Conservation (phyloP, 306 rosid species). For the Elaeagnus macrophylla region DNA sequence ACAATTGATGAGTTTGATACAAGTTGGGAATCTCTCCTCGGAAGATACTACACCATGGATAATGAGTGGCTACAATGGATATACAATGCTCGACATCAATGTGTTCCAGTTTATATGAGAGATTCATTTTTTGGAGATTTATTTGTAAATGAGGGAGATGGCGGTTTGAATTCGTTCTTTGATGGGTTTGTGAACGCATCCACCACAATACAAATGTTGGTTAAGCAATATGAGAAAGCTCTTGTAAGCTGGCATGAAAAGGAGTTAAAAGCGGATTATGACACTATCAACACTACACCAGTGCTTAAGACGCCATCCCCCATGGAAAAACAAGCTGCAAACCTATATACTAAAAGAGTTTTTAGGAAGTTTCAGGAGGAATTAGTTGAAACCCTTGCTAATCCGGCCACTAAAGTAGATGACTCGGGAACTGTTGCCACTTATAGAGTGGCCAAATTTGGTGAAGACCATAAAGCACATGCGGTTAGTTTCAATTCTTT, state of each 20-base stretch:
- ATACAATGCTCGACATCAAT: slow-evolving; percentile 58
- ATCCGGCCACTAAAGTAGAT: slow-evolving; percentile 69
- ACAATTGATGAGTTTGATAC: slow-evolving; percentile 69
- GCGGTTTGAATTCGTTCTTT: slow-evolving; percentile 47
- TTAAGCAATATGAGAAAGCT: slow-evolving; percentile 76
- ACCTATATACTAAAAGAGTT: slow-evolving; percentile 63
- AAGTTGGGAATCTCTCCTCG: slow-evolving; percentile 58
- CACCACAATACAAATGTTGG: slow-evolving; percentile 61
- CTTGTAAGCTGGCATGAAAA: slow-evolving; percentile 63
- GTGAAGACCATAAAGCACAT: slow-evolving; percentile 63
- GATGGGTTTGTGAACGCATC: slow-evolving; percentile 68
- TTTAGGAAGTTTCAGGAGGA: slow-evolving; percentile 84
- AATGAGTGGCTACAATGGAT: slow-evolving; percentile 84
- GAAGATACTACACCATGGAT: slow-evolving; percentile 53
- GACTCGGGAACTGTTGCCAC: slow-evolving; percentile 68
- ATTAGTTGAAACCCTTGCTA: slow-evolving; percentile 83
- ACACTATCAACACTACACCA: slow-evolving; percentile 49
- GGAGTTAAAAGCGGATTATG: slow-evolving; percentile 75
- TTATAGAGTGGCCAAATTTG: slow-evolving; percentile 80
- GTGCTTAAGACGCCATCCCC: slow-evolving; percentile 79
- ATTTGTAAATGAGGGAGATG: slow-evolving; percentile 37
- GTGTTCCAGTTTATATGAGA: slow-evolving; percentile 74
- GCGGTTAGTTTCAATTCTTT: slow-evolving; percentile 51
- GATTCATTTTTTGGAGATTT: slow-evolving; percentile 70
- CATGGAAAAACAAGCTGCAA: slow-evolving; percentile 89